Evolutionary conservation across 1,139 yeast species (phyloP).

Genomic region (Chernovozyma sophiae-reginae): DNA sequence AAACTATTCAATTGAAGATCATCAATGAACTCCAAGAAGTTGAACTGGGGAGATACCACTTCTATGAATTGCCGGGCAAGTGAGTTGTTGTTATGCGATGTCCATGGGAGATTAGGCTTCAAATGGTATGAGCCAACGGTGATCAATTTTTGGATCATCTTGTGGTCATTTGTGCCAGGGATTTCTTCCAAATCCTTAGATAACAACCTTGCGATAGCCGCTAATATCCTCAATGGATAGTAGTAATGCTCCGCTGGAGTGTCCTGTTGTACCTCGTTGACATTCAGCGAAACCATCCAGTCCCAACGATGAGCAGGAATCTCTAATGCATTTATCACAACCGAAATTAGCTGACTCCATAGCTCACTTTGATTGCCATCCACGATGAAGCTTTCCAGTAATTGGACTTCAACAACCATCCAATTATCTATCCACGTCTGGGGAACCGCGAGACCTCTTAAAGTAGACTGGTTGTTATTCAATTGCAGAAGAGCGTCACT

Average conservation of each 20-base stretch:
- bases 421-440: too few species aligned
- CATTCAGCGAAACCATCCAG: not conserved
- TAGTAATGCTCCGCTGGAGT: not conserved
- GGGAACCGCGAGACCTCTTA: too few species aligned
- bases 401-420: too few species aligned
- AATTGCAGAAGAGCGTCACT: too few species aligned
- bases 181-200: too few species aligned
- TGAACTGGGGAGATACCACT: not conserved
- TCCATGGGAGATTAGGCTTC: conserved; percentile 32
- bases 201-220: not conserved
- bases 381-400: too few species aligned
- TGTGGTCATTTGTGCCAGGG: too few species aligned
- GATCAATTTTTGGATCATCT: not conserved
- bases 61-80: conserved; percentile 11
- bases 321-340: not conserved
- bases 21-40: not conserved
- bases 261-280: too few species aligned
- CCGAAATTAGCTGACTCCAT: too few species aligned
- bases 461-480: too few species aligned
- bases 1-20: not conserved
- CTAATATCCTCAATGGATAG: not conserved
- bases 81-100: conserved; percentile 13
- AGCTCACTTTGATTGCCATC: too few species aligned
- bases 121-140: conserved; percentile 11
- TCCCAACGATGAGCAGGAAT: conserved; percentile 1